Conservation (phyloP, 805 yeast genomes). For the Wickerhamomyces canadensis region DNA sequence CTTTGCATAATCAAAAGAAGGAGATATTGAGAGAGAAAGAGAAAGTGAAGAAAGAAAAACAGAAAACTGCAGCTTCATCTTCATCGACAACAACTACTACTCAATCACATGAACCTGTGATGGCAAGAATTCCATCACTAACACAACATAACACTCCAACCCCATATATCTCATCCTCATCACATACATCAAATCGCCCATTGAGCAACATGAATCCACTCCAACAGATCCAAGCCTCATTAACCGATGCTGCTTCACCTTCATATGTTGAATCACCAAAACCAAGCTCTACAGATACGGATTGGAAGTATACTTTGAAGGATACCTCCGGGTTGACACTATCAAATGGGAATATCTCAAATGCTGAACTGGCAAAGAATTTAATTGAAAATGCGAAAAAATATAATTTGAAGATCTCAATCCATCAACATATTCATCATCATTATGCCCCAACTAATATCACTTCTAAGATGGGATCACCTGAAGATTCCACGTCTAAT, state of each 20-base stretch:
- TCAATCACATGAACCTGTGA: too few species aligned
- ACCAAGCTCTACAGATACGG: conserved; percentile 33
- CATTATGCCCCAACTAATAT: conserved; percentile 52
- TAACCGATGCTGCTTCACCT: conserved; percentile 1
- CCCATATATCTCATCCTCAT: neutral
- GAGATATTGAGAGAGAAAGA: neutral
- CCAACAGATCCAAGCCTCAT: neutral
- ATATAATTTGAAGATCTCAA: conserved; percentile 53
- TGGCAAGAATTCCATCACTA: too few species aligned
- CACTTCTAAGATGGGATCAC: conserved; percentile 12
- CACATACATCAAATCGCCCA: too few species aligned
- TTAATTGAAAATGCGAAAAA: conserved; percentile 56
- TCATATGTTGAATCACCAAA: conserved; percentile 15
- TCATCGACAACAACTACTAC: neutral
- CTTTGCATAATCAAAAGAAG: conserved; percentile 13
- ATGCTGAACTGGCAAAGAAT: conserved; percentile 49
- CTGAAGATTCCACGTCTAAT: conserved; percentile 21
- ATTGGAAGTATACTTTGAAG: conserved; percentile 57
- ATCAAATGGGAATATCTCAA: conserved; percentile 45
- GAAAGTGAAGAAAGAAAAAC: neutral
- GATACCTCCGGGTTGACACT: conserved; percentile 41
- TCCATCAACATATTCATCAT: conserved; percentile 84
- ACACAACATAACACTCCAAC: too few species aligned
- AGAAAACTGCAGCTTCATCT: neutral
- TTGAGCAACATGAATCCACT: too few species aligned